A percentile compares a stretch with the other conserved stretches of the same genome.
Conservation (phyloP, 2,329 filamentous ascomycete species). For the Endoconidiophora laricicola region DNA sequence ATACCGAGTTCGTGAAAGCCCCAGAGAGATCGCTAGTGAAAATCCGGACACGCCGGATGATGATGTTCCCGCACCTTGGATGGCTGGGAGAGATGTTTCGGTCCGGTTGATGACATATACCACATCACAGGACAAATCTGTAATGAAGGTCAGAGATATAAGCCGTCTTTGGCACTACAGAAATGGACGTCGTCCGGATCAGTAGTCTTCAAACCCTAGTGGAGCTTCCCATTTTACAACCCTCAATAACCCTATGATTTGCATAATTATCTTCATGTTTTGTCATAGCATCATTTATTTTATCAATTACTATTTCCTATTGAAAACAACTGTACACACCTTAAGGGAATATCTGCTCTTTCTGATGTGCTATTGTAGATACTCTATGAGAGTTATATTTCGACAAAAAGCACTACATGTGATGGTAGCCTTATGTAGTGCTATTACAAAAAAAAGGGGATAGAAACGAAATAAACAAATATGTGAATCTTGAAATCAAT, state of each 20-base stretch:
- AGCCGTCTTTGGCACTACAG: constrained; percentile 47
- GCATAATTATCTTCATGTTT: too few species aligned
- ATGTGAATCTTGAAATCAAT: too few species aligned
- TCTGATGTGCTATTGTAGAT: too few species aligned
- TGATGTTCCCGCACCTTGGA: constrained; percentile 15
- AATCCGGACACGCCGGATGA: constrained; percentile 25
- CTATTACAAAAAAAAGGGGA: too few species aligned
- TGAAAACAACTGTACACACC: too few species aligned
- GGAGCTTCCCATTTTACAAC: background rate
- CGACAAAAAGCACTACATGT: too few species aligned
- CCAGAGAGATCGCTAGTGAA: constrained; percentile 16
- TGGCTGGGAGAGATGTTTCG: background rate
- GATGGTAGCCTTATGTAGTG: too few species aligned
- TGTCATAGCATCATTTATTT: too few species aligned
- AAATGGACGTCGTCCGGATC: constrained; percentile 38
- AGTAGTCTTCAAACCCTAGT: constrained; percentile 13
- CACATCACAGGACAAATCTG: background rate
- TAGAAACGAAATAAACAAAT: too few species aligned
- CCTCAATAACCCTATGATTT: background rate
- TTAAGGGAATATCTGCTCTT: too few species aligned
- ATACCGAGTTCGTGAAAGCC: constrained; percentile 18
- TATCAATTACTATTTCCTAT: too few species aligned
- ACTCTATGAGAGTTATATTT: too few species aligned
- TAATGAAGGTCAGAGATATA: constrained; percentile 40
- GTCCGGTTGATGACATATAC: constrained; percentile 1